These are phyloP conservation scores for Neopestalotiopsis rosae DNA, from an alignment of 2,329 filamentous ascomycete species.

Conservation along the genomic window DNA sequence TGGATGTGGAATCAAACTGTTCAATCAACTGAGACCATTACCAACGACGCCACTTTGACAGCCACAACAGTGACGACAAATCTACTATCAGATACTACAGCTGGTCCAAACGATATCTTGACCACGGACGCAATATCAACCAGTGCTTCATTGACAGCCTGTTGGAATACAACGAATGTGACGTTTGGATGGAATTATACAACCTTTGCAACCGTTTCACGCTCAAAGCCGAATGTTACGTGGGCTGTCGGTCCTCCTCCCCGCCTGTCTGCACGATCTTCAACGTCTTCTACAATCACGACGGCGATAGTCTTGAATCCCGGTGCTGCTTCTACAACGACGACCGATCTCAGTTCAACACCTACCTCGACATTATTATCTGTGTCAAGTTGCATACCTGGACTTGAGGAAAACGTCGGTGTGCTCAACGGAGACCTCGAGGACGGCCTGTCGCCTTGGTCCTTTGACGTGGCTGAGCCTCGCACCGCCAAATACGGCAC, in stretches of 20 bases:
- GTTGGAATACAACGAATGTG: not conserved
- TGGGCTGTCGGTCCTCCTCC: not conserved
- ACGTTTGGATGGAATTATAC: not conserved
- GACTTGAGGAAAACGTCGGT: not conserved
- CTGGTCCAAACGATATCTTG: not conserved
- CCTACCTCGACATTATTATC: not conserved
- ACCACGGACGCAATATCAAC: not conserved
- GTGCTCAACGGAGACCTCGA: constrained; percentile 15
- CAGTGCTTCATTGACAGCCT: not conserved
- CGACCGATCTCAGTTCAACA: not conserved
- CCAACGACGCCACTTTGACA: not conserved
- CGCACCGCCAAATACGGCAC: not conserved
- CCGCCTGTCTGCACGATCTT: not conserved
- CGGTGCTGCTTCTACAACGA: not conserved
- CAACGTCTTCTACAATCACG: not conserved
- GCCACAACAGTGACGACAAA: not conserved
- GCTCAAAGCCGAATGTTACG: not conserved
- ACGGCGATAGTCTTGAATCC: not conserved
- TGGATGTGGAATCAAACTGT: not conserved
- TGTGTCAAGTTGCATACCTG: not conserved
- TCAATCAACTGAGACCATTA: not conserved
- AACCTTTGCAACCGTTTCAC: not conserved
- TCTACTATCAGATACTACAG: not conserved
- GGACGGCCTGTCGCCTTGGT: constrained; percentile 7
- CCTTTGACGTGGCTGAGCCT: constrained; percentile 7